Evolutionary conservation across 495 filamentous ascomycete species (phyloP), one percentile per base, ranked within the genome.

Genomic region (Penicillium pulvis): DNA sequence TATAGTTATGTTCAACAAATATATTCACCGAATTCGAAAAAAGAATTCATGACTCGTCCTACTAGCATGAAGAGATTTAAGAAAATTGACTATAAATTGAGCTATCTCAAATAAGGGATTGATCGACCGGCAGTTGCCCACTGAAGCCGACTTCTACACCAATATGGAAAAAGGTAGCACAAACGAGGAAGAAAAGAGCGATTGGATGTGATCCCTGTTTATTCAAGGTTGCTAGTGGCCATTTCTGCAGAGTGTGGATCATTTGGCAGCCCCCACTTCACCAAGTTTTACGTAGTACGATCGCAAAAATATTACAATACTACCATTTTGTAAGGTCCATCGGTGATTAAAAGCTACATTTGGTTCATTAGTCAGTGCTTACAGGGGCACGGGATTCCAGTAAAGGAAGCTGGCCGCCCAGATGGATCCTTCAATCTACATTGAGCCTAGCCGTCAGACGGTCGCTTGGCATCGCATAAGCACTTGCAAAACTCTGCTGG

Each of bases 331-430:
- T 10, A 35, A 35, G 33, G 10, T 36, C 10, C 16, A 4, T 16
- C 16, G 16, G 16, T 1, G 7, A n/a, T 41, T 41, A 6, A 3
- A n/a, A 6, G 36, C 36, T 41, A 1, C 36, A n/a, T 16, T 58
- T 82, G 1, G 0, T 82, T 0, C 7, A n/a, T 14, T 52, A n/a
- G 1, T 57, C 59, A 14, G 74, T 75, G n/a, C 75, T 70, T 2
- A 69, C 24, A 47, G 44, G 24, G 8, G 9, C 28, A 33, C 19
- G 26, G 2, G n/a, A 6, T 53, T 53, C 6, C 33, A 11, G 3
- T 41, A 7, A 17, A 41, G 16, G 39, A 41, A n/a, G 11, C 39
- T 41, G 14, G 39, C 14, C 39, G 14, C 39, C 0, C 6, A 41
- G 16, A 17, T n/a, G 14, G 39, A 6, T 41, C 39, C 16, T 41